phyloP scores from a whole-genome alignment of 495 filamentous ascomycete genomes.

The Xylaria cubensis region DNA sequence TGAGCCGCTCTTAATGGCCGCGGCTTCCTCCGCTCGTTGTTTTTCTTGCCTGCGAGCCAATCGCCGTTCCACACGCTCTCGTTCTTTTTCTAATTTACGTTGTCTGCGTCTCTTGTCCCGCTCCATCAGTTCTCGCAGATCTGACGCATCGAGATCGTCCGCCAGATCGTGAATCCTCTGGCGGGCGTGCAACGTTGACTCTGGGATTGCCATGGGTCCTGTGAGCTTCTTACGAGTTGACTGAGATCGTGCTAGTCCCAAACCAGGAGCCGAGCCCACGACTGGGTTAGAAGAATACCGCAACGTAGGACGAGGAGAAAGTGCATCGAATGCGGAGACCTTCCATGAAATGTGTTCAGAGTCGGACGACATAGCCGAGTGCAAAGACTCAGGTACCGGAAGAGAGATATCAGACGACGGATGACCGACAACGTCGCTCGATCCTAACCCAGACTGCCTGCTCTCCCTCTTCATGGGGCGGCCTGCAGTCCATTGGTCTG shows the following conservation, averaged over 20 bases:
- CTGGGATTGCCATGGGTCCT: conserved; percentile 59
- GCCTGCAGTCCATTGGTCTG: conserved; percentile 55
- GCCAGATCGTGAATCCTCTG: conserved; percentile 81
- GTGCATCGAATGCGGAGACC: conserved; percentile 73
- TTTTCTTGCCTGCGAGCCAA: conserved; percentile 74
- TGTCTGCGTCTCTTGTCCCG: conserved; percentile 80
- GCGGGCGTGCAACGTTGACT: conserved; percentile 69
- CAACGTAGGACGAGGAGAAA: conserved; percentile 81
- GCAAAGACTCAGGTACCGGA: conserved; percentile 72
- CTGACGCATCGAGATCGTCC: conserved; percentile 79
- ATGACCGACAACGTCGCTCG: conserved; percentile 63
- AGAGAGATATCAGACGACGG: conserved; percentile 76
- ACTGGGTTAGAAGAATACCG: conserved; percentile 72
- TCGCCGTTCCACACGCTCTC: conserved; percentile 71
- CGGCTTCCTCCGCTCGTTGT: conserved; percentile 57
- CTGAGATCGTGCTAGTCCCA: conserved; percentile 41
- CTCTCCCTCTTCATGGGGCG: conserved; percentile 68
- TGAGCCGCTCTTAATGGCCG: conserved; percentile 49
- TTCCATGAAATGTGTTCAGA: conserved; percentile 77
- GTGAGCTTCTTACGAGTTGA: conserved; percentile 52
- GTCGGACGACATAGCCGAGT: conserved; percentile 72
- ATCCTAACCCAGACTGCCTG: conserved; percentile 62
- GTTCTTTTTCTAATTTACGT: conserved; percentile 72
- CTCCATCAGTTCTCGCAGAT: conserved; percentile 83
- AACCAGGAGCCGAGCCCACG: conserved; percentile 38